Percentiles rank a stretch among this genome's conserved stretches.
phyloP scores from a whole-genome alignment of 1,284 basidiomycete species.

The Grifola frondosa region DNA sequence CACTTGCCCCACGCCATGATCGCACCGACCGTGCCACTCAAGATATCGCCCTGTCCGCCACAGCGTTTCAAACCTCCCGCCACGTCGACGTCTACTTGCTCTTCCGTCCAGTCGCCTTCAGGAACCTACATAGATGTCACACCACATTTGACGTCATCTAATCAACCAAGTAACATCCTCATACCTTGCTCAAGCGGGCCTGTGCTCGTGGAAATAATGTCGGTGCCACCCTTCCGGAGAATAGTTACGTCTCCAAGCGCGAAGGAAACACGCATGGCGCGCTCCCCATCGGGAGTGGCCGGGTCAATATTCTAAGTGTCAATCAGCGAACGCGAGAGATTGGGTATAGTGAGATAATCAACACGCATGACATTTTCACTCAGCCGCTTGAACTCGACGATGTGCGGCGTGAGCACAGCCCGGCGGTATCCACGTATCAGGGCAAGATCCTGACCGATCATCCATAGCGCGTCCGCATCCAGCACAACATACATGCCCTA shows the following conservation, averaged over 20 bases:
- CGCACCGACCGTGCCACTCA: constrained; percentile 85
- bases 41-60: constrained; percentile 94
- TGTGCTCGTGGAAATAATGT: constrained; percentile 69
- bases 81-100: constrained; percentile 64
- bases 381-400: constrained; percentile 89
- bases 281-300: constrained; percentile 45
- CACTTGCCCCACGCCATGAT: constrained; percentile 94
- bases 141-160: too few relatives aligned
- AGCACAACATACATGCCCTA: constrained; percentile 88
- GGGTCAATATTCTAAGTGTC: constrained; percentile 57
- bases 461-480: constrained; percentile 88
- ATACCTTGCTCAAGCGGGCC: constrained; percentile 50
- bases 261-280: constrained; percentile 64
- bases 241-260: constrained; percentile 86
- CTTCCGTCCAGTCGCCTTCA: constrained; percentile 41
- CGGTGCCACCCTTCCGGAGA: constrained; percentile 82
- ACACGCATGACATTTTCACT: constrained; percentile 67
- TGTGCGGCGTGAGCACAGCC: constrained; percentile 90
- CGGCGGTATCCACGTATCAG: constrained; percentile 80
- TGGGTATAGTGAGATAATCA: not conserved
- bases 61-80: constrained; percentile 89
- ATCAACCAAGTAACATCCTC: too few relatives aligned
- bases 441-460: constrained; percentile 74
- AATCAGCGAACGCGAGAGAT: not conserved
- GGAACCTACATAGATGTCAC: constrained; percentile 22